Evolutionary conservation across 257 asterid species (phyloP).

Genomic region (Scutellaria barbata): DNA sequence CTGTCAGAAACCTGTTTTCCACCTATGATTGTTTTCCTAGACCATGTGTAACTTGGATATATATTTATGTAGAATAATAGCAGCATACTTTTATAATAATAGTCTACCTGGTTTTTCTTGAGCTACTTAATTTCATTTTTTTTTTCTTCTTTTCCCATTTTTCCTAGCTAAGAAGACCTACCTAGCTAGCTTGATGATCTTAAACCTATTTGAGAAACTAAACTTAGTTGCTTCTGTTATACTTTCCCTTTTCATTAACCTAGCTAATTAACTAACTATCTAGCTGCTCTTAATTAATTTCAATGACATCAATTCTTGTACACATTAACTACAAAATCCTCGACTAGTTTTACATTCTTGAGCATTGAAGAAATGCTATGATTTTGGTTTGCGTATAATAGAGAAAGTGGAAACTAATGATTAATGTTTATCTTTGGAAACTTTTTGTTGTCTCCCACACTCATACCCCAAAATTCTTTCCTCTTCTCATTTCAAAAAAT

Average conservation of each 20-base stretch:
- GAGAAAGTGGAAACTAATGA: too few species aligned
- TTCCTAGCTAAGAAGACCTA: slow-evolving; percentile 30
- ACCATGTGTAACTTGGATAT: slow-evolving; percentile 41
- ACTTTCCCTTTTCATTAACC: slow-evolving; percentile 28
- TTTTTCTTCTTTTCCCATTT: background rate
- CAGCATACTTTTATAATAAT: slow-evolving; percentile 16
- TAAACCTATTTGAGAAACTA: slow-evolving; percentile 37
- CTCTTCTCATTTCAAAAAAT: too few species aligned
- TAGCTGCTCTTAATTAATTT: slow-evolving; percentile 14
- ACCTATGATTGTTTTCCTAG: slow-evolving; percentile 40
- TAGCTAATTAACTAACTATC: slow-evolving; percentile 24
- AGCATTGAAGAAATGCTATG: too few species aligned
- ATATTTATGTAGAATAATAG: slow-evolving; percentile 20
- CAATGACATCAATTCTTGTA: slow-evolving; percentile 26
- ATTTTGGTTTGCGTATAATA: too few species aligned
- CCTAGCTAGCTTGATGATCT: background rate
- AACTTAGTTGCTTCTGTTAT: slow-evolving; percentile 21
- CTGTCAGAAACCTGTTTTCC: slow-evolving; percentile 37
- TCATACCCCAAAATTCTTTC: too few species aligned
- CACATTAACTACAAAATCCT: background rate
- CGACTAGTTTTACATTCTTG: too few species aligned
- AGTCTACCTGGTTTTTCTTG: slow-evolving; percentile 11
- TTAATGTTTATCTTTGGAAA: too few species aligned
- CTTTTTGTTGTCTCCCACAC: too few species aligned
- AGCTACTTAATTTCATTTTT: background rate